These are phyloP conservation scores for Nicotiana undulata DNA, from an alignment of 257 asterid genomes.

Conservation along the genomic window DNA sequence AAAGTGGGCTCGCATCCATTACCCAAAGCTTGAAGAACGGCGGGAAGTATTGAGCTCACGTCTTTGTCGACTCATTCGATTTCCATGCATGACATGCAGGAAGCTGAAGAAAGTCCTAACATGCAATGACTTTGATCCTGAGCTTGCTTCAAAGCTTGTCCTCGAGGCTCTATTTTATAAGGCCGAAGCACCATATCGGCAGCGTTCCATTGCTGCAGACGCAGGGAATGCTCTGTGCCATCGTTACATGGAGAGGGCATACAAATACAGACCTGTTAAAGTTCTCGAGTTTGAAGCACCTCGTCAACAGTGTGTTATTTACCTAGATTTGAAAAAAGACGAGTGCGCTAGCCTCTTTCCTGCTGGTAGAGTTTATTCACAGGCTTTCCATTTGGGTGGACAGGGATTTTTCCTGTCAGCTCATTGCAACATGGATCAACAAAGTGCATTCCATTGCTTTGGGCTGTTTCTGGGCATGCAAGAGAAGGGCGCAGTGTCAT, in stretches of 20 bases:
- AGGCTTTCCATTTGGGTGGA: slow-evolving; percentile 84
- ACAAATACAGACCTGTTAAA: slow-evolving; percentile 73
- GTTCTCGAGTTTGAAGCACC: slow-evolving; percentile 70
- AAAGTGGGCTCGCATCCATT: slow-evolving; percentile 71
- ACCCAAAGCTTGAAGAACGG: slow-evolving; percentile 56
- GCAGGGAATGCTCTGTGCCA: slow-evolving; percentile 27
- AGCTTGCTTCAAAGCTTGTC: slow-evolving; percentile 53
- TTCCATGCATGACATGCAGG: slow-evolving; percentile 79
- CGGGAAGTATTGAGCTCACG: slow-evolving; percentile 49
- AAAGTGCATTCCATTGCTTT: slow-evolving; percentile 47
- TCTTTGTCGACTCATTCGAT: slow-evolving; percentile 59
- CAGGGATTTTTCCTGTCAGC: slow-evolving; percentile 83
- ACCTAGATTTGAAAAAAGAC: slow-evolving; percentile 66
- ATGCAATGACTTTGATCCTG: slow-evolving; percentile 57
- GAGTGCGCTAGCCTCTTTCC: slow-evolving; percentile 66
- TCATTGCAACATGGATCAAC: slow-evolving; percentile 81
- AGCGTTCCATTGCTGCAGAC: slow-evolving; percentile 42
- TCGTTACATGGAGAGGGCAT: slow-evolving; percentile 63
- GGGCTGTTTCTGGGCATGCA: slow-evolving; percentile 85
- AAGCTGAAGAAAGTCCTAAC: slow-evolving; percentile 65
- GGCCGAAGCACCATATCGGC: slow-evolving; percentile 65
- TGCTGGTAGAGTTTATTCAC: slow-evolving; percentile 58
- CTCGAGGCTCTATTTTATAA: slow-evolving; percentile 78
- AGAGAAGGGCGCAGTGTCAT: slow-evolving; percentile 53
- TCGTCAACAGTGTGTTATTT: slow-evolving; percentile 61